Evolutionary conservation across 768 basidiomycete species (phyloP).

Genomic region (Chalciporus piperatus): DNA sequence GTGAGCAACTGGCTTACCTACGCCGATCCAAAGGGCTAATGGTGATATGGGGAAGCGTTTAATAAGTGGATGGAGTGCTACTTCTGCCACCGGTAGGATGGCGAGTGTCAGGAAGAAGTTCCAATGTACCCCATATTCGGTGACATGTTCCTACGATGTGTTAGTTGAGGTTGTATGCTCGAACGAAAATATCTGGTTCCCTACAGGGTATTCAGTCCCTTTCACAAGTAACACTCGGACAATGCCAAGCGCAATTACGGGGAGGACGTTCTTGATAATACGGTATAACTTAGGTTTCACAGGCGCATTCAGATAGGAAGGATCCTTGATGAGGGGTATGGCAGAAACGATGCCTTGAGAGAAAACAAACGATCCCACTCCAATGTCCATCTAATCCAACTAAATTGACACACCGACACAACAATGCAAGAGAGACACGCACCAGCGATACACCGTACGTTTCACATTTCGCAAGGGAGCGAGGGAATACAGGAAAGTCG

Average conservation of each 20-base stretch:
- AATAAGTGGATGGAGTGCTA: conserved; percentile 66
- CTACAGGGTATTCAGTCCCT: conserved; percentile 89
- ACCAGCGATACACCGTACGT: conserved; percentile 94
- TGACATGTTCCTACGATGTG: conserved; percentile 76
- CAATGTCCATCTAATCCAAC: conserved; percentile 84
- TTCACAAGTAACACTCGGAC: conserved; percentile 84
- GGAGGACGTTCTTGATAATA: conserved; percentile 57
- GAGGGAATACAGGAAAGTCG: conserved; percentile 91
- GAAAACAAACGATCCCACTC: conserved; percentile 97
- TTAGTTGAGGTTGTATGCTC: background rate
- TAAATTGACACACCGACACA: background rate
- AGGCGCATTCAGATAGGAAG: conserved; percentile 48
- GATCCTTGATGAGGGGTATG: conserved; percentile 69
- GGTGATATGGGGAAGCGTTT: conserved; percentile 53
- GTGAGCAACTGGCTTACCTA: conserved; percentile 41
- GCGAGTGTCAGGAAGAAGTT: conserved; percentile 97
- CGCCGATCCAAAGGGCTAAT: conserved; percentile 58
- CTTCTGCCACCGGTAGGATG: conserved; percentile 69
- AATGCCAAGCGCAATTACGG: conserved; percentile 71
- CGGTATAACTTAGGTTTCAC: conserved; percentile 48
- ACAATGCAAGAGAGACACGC: conserved; percentile 19
- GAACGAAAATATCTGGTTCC: conserved; percentile 13
- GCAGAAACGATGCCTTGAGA: conserved; percentile 93
- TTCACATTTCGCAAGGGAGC: conserved; percentile 87
- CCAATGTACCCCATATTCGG: conserved; percentile 97